phyloP scores from a whole-genome alignment of 2,329 filamentous ascomycete species.

The Aspergillus melleus region DNA sequence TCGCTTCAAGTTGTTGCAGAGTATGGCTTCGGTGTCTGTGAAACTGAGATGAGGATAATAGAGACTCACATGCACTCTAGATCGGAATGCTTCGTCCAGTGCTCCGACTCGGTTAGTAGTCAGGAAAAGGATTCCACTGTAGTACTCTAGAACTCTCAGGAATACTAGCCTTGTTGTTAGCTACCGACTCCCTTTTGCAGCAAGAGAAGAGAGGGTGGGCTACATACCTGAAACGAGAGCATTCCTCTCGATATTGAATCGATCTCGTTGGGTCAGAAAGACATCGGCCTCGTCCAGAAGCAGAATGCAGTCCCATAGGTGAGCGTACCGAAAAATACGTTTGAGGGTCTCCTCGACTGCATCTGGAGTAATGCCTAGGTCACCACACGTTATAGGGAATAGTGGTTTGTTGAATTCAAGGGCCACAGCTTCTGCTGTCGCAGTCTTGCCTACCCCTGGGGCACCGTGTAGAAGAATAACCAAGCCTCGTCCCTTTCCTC shows the following conservation, averaged over 20 bases:
- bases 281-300: constrained; percentile 24
- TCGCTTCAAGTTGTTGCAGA: neutral
- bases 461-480: constrained; percentile 7
- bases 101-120: constrained; percentile 11
- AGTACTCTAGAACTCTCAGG: constrained; percentile 10
- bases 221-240: constrained; percentile 21
- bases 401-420: constrained; percentile 1
- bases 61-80: constrained; percentile 8
- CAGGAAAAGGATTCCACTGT: constrained; percentile 8
- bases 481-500: constrained; percentile 4
- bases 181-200: neutral
- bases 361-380: constrained; percentile 45
- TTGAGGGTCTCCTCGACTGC: constrained; percentile 45
- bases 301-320: constrained; percentile 31
- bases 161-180: neutral
- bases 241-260: constrained; percentile 19
- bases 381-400: constrained; percentile 52
- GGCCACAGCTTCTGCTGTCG: constrained; percentile 5
- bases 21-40: neutral
- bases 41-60: constrained; percentile 2
- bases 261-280: constrained; percentile 14
- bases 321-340: constrained; percentile 46
- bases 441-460: constrained; percentile 10
- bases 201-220: neutral
- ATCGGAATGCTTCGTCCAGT: constrained; percentile 10